Base-by-base conservation (phyloP, 176 grass and related monocot species). In the Poa annua region DNA sequence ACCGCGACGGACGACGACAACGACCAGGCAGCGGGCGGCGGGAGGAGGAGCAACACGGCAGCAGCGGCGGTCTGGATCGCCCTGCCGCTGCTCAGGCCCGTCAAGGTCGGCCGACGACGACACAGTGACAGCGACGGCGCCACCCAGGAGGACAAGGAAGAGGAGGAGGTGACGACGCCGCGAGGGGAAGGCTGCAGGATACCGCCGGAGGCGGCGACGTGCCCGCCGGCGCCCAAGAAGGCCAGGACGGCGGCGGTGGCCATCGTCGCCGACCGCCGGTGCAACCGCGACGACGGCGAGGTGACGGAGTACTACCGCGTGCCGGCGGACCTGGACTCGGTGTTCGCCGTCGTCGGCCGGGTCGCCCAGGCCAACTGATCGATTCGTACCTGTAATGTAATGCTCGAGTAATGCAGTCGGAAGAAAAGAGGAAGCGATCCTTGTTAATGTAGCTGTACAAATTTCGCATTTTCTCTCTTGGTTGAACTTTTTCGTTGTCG, bases 191-290 rank as follows among this genome's bases (percentile, higher is more conserved):
- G 48, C 12, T 86, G 84, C 49, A 86, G 57, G 59, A 75, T 90
- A 16, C 84, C 80, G 9, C n/a, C 36, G 0, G 80, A 83, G 67
- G 80, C 84, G 49, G 13, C 33, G 49, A 75, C 84, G 67, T 90
- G 88, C 67, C 88, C 88, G 0, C 88, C 88, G n/a, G 88, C 88
- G 6, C 88, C 88, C 12, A 90, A 90, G 88, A 90, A 90, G 75
- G 57, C 84, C 8, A 79, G 84, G 39, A 80, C 39, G 75, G 75
- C 2, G 19, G 51, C 75, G 13, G 88, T 86, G 66, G 24, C 74
- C 11, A 59, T 86, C 57, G 2, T 74, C 49, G 48, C 38, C 11
- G 26, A 80, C 5, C 66, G 65, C 73, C 48, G 79, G 55, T 90
- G 88, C 74, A 74, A 86, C 88, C 65, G 80, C 49, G 80, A 75